Evolutionary conservation across 1,139 yeast genomes (phyloP).

Genomic region (Lipomyces yarrowii): DNA sequence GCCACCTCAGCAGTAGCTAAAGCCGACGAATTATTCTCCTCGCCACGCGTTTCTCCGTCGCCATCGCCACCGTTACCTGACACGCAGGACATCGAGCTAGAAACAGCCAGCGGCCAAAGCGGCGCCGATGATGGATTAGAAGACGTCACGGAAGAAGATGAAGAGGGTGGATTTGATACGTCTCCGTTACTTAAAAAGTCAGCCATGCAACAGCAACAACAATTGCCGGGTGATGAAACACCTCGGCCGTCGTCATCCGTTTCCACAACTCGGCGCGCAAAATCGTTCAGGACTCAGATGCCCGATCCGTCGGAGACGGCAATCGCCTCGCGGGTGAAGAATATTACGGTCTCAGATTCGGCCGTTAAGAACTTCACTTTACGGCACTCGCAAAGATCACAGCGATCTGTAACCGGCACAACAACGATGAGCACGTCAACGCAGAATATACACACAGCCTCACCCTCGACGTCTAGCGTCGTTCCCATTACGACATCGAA

Average conservation of each 20-base stretch:
- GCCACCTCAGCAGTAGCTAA: background rate
- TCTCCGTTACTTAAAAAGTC: slow-evolving; percentile 16
- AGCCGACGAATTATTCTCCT: slow-evolving; percentile 12
- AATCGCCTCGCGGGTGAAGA: slow-evolving; percentile 27
- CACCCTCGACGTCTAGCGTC: background rate
- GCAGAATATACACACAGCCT: background rate
- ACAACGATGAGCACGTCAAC: background rate
- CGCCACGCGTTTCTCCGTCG: slow-evolving; percentile 20
- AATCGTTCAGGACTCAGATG: background rate
- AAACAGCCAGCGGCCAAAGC: background rate
- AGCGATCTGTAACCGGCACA: background rate
- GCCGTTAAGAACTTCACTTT: slow-evolving; percentile 25
- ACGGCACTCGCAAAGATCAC: slow-evolving; percentile 5
- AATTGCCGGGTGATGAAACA: background rate
- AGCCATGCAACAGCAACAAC: background rate
- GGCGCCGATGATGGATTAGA: background rate
- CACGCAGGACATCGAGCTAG: background rate
- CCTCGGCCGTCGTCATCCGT: background rate
- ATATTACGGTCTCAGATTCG: slow-evolving; percentile 28
- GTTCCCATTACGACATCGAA: background rate
- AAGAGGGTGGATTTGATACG: slow-evolving; percentile 7
- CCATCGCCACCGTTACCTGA: slow-evolving; percentile 16
- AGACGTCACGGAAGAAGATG: slow-evolving; percentile 9
- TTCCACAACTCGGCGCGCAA: background rate
- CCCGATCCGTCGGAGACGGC: slow-evolving; percentile 25